Percentiles rank a stretch among this genome's conserved stretches.
Conservation (phyloP, 768 basidiomycete species). For the Collybia nuda region DNA sequence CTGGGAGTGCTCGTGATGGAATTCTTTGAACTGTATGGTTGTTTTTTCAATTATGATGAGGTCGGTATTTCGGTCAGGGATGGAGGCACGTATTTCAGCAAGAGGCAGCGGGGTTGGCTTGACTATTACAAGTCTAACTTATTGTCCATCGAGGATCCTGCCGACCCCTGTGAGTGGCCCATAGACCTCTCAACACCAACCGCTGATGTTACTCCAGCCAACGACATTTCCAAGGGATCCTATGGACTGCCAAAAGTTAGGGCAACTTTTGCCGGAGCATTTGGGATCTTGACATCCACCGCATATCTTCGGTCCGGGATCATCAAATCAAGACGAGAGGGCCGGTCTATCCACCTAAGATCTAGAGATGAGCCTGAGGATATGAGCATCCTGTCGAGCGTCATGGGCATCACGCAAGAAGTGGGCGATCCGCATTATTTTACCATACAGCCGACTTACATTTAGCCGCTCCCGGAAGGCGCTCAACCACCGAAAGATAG, state of each 20-base stretch:
- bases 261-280: slow-evolving; percentile 80
- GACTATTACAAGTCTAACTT: slow-evolving; percentile 54
- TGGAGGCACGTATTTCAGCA: slow-evolving; percentile 89
- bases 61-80: slow-evolving; percentile 86
- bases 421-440: slow-evolving; percentile 36
- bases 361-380: slow-evolving; percentile 51
- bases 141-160: slow-evolving; percentile 92
- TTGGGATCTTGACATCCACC: slow-evolving; percentile 72
- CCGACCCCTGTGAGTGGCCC: slow-evolving; percentile 69
- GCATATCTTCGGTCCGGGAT: slow-evolving; percentile 66
- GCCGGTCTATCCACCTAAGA: slow-evolving; percentile 45
- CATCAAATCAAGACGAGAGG: slow-evolving; percentile 53
- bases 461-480: slow-evolving; percentile 43
- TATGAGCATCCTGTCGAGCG: slow-evolving; percentile 74
- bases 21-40: slow-evolving; percentile 95
- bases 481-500: slow-evolving; percentile 68
- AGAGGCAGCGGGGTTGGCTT: slow-evolving; percentile 79
- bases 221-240: slow-evolving; percentile 91
- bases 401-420: slow-evolving; percentile 85
- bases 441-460: slow-evolving; percentile 1
- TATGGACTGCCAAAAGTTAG: slow-evolving; percentile 82
- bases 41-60: slow-evolving; percentile 87
- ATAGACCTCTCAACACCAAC: slow-evolving; percentile 1
- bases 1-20: slow-evolving; percentile 94
- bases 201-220: slow-evolving; percentile 48